A percentile compares a stretch with the other conserved stretches of the same genome.
phyloP scores from a whole-genome alignment of 2,329 filamentous ascomycete species.

The Fusarium decemcellulare region DNA sequence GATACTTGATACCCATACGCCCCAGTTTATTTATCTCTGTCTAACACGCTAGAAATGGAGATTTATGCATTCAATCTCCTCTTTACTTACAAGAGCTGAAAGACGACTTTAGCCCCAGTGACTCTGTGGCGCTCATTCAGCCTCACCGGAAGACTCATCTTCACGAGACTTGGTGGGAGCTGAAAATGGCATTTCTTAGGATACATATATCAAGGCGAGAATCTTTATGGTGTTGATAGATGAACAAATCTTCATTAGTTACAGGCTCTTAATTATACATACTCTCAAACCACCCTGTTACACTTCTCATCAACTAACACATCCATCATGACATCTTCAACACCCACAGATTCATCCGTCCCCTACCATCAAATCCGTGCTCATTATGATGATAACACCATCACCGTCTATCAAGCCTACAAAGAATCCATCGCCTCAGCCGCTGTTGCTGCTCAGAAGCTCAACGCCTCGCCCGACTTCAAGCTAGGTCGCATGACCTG shows the following conservation, averaged over 20 bases:
- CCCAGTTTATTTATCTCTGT: no score
- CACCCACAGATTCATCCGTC: slow-evolving; percentile 20
- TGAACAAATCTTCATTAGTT: no score
- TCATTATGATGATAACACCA: slow-evolving; percentile 61
- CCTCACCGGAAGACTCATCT: slow-evolving; percentile 38
- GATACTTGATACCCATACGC: no score
- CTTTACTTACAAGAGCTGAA: slow-evolving; percentile 3
- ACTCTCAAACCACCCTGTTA: not conserved
- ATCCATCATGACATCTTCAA: slow-evolving; percentile 33
- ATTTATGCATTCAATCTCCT: no score
- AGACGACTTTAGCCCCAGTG: not conserved
- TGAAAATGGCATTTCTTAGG: not conserved
- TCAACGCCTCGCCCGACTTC: slow-evolving; percentile 68
- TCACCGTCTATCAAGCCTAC: slow-evolving; percentile 76
- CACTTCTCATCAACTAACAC: not conserved
- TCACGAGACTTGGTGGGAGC: not conserved
- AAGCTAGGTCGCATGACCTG: slow-evolving; percentile 72
- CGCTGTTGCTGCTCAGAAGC: slow-evolving; percentile 65
- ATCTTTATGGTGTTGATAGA: not conserved
- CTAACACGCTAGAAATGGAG: no score
- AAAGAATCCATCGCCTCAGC: slow-evolving; percentile 64
- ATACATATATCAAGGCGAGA: not conserved
- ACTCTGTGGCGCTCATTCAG: slow-evolving; percentile 1
- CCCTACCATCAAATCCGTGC: slow-evolving; percentile 68
- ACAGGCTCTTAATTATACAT: not conserved